Base-by-base conservation (phyloP, 208 protist genomes). In the Balamuthia mandrillaris region DNA sequence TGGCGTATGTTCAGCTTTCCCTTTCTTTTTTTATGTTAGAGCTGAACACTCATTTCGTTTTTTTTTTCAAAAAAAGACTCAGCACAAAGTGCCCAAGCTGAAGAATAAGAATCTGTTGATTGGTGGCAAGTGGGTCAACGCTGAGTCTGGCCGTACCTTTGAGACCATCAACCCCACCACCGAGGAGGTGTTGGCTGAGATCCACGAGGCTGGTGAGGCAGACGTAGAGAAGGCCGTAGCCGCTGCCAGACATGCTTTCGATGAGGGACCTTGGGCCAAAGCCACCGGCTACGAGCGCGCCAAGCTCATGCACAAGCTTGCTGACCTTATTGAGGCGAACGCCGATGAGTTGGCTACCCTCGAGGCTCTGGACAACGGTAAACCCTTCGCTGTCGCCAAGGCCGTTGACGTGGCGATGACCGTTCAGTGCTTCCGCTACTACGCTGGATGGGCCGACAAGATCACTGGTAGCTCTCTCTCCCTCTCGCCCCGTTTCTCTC, bases 381-480 rank as follows among this genome's bases (percentile, higher is more conserved):
- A 96, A 88, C 92, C 95, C 29, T 93, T 95, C 61, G 47, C 78
- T 14, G 88, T 91, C 27, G 86, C 94, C 39, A 85, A 89, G 21
- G 68, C 88, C 37, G 70, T 79, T 47, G 95, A 97, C 79, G 85
- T 97, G 5, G 35, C 70, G 9, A 61, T 92, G n/a, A 77, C 90
- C 10, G 78, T 90, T 18, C 83, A 95, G 74, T 92, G 86, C 61
- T 88, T 97, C 45, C 86, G 94, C 58, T 97, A 95, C 89, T 96
- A 93, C 89, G 95, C 94, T 3, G 95, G 95, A 42, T 95, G 90
- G 68, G 93, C 94, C 7, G 95, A 96, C 85, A 97, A 97, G 92
- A 88, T 96, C 63, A 88, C n/a, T n/a, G n/a, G n/a, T n/a, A n/a
- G n/a, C n/a, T n/a, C n/a, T n/a, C n/a, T n/a, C n/a, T n/a, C n/a